Evolutionary conservation across 352 stramenopile genomes (phyloP).

Genomic region (Globisporangium parvum): DNA sequence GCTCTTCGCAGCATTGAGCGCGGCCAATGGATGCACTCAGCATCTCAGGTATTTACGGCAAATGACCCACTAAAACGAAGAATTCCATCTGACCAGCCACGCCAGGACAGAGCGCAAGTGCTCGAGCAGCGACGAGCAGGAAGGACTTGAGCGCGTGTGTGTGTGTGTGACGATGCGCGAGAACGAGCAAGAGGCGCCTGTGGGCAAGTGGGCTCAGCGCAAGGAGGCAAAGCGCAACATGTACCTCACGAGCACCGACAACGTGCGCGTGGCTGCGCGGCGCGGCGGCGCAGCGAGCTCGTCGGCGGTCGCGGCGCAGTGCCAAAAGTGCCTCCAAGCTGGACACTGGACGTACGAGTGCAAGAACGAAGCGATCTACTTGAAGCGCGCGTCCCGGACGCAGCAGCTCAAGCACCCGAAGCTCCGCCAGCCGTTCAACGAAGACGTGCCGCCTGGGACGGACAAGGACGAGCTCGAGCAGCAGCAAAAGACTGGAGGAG

Average conservation of each 20-base stretch:
- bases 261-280: constrained; percentile 47
- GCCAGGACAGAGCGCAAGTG: not conserved
- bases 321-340: constrained; percentile 75
- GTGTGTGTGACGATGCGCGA: constrained; percentile 31
- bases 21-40: too few species aligned
- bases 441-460: constrained; percentile 58
- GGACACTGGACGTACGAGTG: constrained; percentile 88
- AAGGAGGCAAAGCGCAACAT: constrained; percentile 78
- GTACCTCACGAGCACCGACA: constrained; percentile 78
- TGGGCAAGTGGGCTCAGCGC: constrained; percentile 58
- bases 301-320: constrained; percentile 33
- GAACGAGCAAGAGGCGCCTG: constrained; percentile 27
- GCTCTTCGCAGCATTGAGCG: too few species aligned
- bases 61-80: too few species aligned
- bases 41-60: too few species aligned
- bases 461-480: constrained; percentile 20
- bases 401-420: constrained; percentile 78
- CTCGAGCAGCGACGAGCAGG: not conserved
- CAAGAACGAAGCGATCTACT: constrained; percentile 80
- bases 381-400: constrained; percentile 68
- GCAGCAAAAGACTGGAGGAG: constrained; percentile 14
- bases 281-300: constrained; percentile 20
- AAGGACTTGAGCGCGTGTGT: not conserved
- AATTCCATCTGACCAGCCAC: too few species aligned
- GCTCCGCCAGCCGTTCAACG: constrained; percentile 75